These are phyloP conservation scores for Calonectria pteridis DNA, from an alignment of 2,329 filamentous ascomycete species.

Conservation along the genomic window DNA sequence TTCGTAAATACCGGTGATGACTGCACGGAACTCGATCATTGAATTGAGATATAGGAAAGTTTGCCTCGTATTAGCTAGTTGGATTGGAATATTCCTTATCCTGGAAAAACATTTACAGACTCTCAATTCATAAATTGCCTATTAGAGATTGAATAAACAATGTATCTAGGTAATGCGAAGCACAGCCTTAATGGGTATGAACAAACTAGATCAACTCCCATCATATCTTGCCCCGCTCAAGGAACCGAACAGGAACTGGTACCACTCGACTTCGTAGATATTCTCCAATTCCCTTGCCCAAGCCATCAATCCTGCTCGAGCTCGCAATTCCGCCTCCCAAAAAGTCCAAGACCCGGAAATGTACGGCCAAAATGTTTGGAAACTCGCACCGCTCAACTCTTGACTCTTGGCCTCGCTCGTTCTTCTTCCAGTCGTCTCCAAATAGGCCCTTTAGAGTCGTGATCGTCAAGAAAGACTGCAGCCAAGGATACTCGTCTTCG, in stretches of 20 bases:
- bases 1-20: not conserved
- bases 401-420: constrained; percentile 42
- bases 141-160: not conserved
- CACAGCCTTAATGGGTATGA: not conserved
- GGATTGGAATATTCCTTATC: too few species aligned
- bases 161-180: not conserved
- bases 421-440: constrained; percentile 52
- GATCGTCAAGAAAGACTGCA: constrained; percentile 56
- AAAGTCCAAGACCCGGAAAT: constrained; percentile 32
- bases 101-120: not conserved
- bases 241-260: not conserved
- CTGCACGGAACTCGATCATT: not conserved
- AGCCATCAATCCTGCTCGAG: constrained; percentile 3
- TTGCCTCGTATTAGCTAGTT: not conserved
- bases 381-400: constrained; percentile 60
- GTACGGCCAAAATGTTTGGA: constrained; percentile 48
- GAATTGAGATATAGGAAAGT: not conserved
- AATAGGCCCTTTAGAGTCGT: constrained; percentile 53
- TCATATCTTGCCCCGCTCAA: constrained; percentile 2
- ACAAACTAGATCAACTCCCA: not conserved
- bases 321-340: constrained; percentile 5
- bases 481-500: constrained; percentile 60
- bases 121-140: not conserved
- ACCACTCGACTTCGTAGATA: not conserved
- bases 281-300: constrained; percentile 10